Base-by-base conservation (phyloP, 208 protist species). In the Acanthamoeba sp. region DNA sequence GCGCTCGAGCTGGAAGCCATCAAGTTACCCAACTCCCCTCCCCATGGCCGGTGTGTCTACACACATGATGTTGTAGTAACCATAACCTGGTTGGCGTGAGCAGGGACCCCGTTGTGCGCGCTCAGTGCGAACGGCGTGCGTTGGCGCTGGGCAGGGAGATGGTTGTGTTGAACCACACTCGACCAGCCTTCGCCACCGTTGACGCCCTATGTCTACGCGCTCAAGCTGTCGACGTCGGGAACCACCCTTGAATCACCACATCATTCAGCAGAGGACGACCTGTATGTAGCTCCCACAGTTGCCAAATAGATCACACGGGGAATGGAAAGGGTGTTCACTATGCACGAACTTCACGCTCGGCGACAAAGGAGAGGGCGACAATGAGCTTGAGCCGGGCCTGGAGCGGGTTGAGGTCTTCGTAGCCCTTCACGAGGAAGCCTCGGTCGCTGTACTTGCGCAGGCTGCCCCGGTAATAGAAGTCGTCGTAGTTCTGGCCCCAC, bases 1-100 rank as follows among this genome's bases (percentile, higher is more conserved):
- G 91, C 78, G 5, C 50, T 76, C 14, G 91, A 94, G 16, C 48
- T 94, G 1, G 78, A 94, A 2, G 38, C 27, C 57, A 88, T 94
- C 24, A 27, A 14, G 38, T 82, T 52, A 20, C 6, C 12, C 24
- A 5, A 29, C 29, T 3, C 6, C 16, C 6, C 40, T 2, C 73
- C 10, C 16, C 10, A 55, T 55, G 48, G 48, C 48, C 16, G 48
- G 48, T 55, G 48, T n/a, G n/a, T n/a, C n/a, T n/a, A n/a, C n/a
- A n/a, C n/a, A n/a, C n/a, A n/a, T 62, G 55, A 62, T 62, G 55
- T 62, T 62, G 55, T 22, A 34, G 27, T 34, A 9, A 73, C 64
- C 64, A 45, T 32, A 38, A 55, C 10, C 2, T 59, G 55, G 12
- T 4, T 16, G 18, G 55, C 3, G 3, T 59, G 18, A 2, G 55